Evolutionary conservation across 441 rosid genomes (phyloP), one percentile per base, ranked within the genome.

Genomic region (Hura crepitans): DNA sequence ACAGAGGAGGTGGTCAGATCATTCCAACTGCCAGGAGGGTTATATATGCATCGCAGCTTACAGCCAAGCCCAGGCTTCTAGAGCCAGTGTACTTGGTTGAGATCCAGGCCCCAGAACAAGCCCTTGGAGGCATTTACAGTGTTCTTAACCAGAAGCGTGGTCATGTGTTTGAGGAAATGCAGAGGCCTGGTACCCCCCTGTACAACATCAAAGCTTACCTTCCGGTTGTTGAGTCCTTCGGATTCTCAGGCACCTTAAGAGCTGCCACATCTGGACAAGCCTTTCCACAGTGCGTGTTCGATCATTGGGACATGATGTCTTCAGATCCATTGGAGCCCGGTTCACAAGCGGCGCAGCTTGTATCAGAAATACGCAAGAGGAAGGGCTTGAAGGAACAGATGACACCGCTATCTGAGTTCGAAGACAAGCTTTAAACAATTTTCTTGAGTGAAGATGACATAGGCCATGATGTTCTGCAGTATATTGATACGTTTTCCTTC

Each of bases 1-100:
- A 84, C 78, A 75, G 87, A 68, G 87, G 87, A 14, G 87, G 87
- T 14, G 87, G 87, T 17, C 87, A 84, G 71, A 69, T 84, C 23
- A 84, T 84, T n/a, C 87, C 87, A 2, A 84, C 87, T 22, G 85
- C 87, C 4, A 74, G 87, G 78, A 81, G 87, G 73, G 87, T 84
- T 23, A 81, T 81, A 51, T 84, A 84, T 25, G 87, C 87, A 1
- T 74, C 87, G 9, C 87, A 84, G 71, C 62, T 84, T 20, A 84
- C 87, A 0, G 87, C 87, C 30, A 84, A 84, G 75, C 87, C 87
- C 49, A 77, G 87, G 71, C 85, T 81, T 15, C 79, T 81, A 0
- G 81, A 83, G 70, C 84, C 84, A 0, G 79, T 79, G 11, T 81
- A 79, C 55, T 28, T 60, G 64, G 83, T 81, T 13, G 86, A 83